phyloP scores from a whole-genome alignment of 306 rosid species.

The Mimosa bimucronata region DNA sequence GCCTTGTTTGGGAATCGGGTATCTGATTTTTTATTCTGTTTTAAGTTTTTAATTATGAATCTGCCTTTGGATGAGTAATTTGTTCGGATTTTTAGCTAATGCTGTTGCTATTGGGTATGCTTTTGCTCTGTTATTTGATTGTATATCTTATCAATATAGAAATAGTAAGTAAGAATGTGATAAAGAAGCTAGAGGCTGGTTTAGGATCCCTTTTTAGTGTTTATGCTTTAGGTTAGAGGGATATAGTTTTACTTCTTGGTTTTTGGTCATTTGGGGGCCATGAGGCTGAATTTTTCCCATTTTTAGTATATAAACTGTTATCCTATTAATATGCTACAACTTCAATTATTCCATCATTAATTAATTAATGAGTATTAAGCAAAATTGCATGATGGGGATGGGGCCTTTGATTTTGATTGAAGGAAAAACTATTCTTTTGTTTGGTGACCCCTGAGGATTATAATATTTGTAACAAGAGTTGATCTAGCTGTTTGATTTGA shows the following conservation, averaged over 20 bases:
- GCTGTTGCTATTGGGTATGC: neutral
- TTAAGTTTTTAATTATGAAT: conserved; percentile 1
- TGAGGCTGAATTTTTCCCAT: conserved; percentile 22
- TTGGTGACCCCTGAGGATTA: neutral
- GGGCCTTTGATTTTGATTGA: conserved; percentile 7
- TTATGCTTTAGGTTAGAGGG: neutral
- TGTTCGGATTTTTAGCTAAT: conserved; percentile 32
- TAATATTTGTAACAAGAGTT: conserved; percentile 4
- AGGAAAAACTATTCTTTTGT: conserved; percentile 11
- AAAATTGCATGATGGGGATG: neutral
- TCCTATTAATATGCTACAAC: conserved; percentile 14
- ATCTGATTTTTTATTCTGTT: conserved; percentile 23
- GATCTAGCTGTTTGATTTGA: conserved; percentile 13
- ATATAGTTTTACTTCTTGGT: conserved; percentile 17
- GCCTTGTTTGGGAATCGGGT: conserved; percentile 39
- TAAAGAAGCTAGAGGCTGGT: conserved; percentile 8
- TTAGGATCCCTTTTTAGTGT: conserved; percentile 3
- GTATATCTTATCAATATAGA: neutral
- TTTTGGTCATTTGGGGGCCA: conserved; percentile 3
- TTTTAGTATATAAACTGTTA: conserved; percentile 25
- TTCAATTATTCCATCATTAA: conserved; percentile 24
- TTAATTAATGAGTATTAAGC: neutral
- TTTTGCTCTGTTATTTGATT: conserved; percentile 16
- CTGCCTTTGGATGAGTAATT: conserved; percentile 33
- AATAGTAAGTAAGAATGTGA: conserved; percentile 15